Percentiles rank a stretch among this genome's conserved stretches.
Conservation (phyloP, 169 alveolate genomes). For the Babesia caballi region DNA sequence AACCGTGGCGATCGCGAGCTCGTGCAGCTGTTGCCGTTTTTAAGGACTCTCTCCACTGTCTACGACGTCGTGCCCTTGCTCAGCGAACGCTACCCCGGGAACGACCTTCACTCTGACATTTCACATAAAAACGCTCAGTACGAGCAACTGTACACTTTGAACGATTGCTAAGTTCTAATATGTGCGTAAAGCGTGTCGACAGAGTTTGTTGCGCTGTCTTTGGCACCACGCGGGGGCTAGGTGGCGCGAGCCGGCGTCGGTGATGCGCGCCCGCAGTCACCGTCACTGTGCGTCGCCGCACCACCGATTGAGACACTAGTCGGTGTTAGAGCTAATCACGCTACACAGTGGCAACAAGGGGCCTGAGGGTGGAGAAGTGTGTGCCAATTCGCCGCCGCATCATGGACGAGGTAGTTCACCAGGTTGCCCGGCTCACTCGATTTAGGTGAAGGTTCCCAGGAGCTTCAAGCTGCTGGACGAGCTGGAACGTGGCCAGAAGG, state of each 20-base stretch:
- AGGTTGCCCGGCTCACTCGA: not conserved
- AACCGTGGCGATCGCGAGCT: constrained; percentile 70
- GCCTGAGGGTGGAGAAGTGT: not conserved
- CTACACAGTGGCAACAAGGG: not conserved
- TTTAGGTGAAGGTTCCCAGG: constrained; percentile 91
- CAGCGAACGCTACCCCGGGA: constrained; percentile 9
- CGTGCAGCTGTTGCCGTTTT: constrained; percentile 72
- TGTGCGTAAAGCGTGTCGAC: too few species aligned
- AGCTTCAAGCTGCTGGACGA: constrained; percentile 95
- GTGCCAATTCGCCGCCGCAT: not conserved
- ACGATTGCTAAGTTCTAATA: not conserved
- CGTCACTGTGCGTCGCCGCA: not conserved
- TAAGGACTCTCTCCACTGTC: constrained; percentile 30
- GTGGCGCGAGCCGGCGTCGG: not conserved
- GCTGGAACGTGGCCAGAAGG: constrained; percentile 96
- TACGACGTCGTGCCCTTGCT: constrained; percentile 40
- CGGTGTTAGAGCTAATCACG: too few species aligned
- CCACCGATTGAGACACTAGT: too few species aligned
- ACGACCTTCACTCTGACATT: not conserved
- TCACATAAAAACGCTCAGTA: not conserved
- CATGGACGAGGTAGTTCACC: constrained; percentile 54
- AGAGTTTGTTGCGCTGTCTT: too few species aligned
- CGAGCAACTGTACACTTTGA: not conserved
- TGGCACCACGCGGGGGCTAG: not conserved
- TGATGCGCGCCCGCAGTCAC: not conserved